A percentile compares a stretch with the other conserved stretches of the same genome.
Evolutionary conservation across 768 basidiomycete genomes (phyloP).

Genomic region (Auricularia auricula-judae): DNA sequence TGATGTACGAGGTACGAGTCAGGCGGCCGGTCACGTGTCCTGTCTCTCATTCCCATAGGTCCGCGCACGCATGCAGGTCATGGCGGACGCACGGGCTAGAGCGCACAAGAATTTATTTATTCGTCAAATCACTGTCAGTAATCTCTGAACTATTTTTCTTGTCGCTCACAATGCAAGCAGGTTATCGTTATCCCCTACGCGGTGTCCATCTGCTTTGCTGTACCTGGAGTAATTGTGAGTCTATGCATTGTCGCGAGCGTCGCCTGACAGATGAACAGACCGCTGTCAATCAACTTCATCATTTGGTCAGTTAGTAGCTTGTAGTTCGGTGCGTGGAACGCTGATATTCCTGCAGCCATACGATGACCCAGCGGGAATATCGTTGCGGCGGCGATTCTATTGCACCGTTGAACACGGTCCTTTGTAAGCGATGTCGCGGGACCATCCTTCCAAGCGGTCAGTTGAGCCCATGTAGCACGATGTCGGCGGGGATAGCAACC

Average conservation of each 20-base stretch:
- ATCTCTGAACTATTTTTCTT: background rate
- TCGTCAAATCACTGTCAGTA: no score
- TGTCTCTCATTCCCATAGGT: no score
- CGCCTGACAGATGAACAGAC: background rate
- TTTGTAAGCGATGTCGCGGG: background rate
- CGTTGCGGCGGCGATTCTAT: background rate
- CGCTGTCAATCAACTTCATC: background rate
- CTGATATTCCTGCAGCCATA: background rate
- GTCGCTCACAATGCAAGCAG: background rate
- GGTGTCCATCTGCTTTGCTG: background rate
- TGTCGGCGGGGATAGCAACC: background rate
- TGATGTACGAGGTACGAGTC: background rate
- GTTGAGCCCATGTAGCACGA: background rate
- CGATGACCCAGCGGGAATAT: background rate
- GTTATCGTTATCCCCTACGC: background rate
- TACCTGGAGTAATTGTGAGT: background rate
- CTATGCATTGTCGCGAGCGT: background rate
- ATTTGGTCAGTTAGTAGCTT: background rate
- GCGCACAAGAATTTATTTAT: no score
- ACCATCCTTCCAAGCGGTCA: background rate
- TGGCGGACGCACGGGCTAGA: no score
- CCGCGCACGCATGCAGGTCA: no score
- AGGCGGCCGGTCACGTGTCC: background rate
- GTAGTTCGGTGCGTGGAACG: background rate
- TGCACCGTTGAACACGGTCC: background rate